Conservation (phyloP, 2,329 filamentous ascomycete species). For the Pseudogymnoascus sp. region DNA sequence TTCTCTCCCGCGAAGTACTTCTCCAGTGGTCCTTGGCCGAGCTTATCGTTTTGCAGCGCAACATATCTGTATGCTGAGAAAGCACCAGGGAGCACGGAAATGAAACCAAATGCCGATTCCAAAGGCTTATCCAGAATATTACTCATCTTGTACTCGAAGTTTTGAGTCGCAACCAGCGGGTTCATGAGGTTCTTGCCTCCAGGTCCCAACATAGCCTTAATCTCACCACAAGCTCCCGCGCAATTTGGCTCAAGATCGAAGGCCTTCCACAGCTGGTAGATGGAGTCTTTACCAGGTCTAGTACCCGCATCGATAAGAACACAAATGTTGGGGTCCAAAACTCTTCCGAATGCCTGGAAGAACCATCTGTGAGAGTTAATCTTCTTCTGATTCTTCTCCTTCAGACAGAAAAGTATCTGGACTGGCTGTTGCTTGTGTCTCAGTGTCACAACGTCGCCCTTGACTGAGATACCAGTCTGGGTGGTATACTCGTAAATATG, state of each 20-base stretch:
- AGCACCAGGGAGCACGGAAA: conserved; percentile 89
- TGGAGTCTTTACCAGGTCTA: conserved; percentile 84
- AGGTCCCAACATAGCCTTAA: conserved; percentile 91
- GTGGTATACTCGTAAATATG: conserved; percentile 97
- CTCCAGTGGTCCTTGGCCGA: conserved; percentile 81
- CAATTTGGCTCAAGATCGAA: conserved; percentile 98
- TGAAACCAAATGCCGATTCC: conserved; percentile 96
- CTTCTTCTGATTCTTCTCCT: conserved; percentile 99
- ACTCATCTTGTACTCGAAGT: conserved; percentile 99
- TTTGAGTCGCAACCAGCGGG: conserved; percentile 89
- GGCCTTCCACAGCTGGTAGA: conserved; percentile 97
- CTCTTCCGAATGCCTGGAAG: conserved; percentile 90
- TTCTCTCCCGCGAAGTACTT: conserved; percentile 98
- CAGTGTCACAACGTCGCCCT: conserved; percentile 78
- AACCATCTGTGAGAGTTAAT: conserved; percentile 99
- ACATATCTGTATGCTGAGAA: conserved; percentile 97
- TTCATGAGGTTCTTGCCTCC: conserved; percentile 82
- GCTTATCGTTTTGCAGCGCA: conserved; percentile 93
- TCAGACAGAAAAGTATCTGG: conserved; percentile 94
- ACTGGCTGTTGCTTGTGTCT: conserved; percentile 80
- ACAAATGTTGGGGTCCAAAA: conserved; percentile 92
- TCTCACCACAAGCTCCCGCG: conserved; percentile 93
- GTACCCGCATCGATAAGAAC: conserved; percentile 95
- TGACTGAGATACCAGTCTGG: conserved; percentile 78
- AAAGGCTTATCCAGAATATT: conserved; percentile 98